Evolutionary conservation across 331 rosid genomes (phyloP).

Genomic region (Prunus yedoensis): DNA sequence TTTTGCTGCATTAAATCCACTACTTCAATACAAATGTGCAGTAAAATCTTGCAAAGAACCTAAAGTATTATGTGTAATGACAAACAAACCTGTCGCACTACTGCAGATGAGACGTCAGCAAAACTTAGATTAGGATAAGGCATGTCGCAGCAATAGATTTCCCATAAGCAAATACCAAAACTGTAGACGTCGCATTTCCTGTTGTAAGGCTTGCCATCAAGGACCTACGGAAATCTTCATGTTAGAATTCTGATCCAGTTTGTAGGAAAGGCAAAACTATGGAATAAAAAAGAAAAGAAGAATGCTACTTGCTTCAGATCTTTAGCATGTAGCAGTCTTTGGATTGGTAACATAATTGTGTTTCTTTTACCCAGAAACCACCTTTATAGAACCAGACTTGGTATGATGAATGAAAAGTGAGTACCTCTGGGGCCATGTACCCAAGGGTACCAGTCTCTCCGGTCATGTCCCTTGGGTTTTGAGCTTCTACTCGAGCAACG

Average conservation of each 20-base stretch:
- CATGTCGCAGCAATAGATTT: slow-evolving; percentile 61
- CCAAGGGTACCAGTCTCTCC: slow-evolving; percentile 65
- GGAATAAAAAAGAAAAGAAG: background rate
- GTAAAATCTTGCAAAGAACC: background rate
- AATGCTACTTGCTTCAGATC: background rate
- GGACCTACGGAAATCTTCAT: slow-evolving; percentile 40
- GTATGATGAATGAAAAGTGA: background rate
- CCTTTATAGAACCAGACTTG: background rate
- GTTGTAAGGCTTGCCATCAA: slow-evolving; percentile 62
- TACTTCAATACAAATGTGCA: too few species aligned
- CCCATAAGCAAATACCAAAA: slow-evolving; percentile 67
- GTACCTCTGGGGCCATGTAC: slow-evolving; percentile 73
- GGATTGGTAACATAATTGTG: background rate
- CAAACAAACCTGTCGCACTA: slow-evolving; percentile 46
- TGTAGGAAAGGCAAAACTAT: background rate
- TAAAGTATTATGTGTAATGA: background rate
- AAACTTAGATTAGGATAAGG: slow-evolving; percentile 50
- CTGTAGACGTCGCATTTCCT: slow-evolving; percentile 64
- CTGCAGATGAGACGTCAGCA: slow-evolving; percentile 46
- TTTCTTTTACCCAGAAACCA: background rate
- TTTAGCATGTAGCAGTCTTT: background rate
- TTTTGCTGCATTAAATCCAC: background rate
- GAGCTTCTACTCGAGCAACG: slow-evolving; percentile 60
- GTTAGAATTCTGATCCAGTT: background rate
- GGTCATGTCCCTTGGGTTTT: slow-evolving; percentile 59